Conservation (phyloP, 768 basidiomycete species). For the Xerocomellus chrysenteron region DNA sequence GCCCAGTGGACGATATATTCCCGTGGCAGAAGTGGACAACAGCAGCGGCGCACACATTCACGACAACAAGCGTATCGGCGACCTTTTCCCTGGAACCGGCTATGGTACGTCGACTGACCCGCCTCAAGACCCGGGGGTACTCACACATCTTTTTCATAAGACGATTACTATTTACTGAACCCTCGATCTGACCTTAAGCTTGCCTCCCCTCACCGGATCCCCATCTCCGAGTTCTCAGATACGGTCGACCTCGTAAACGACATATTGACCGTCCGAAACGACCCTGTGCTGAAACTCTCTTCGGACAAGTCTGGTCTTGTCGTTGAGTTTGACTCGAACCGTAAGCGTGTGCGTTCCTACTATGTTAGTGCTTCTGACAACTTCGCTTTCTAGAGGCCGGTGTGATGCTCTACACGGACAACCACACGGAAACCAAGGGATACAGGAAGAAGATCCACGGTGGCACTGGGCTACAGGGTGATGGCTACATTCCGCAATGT, state of each 20-base stretch:
- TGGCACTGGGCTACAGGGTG: conserved; percentile 58
- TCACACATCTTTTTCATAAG: conserved; percentile 32
- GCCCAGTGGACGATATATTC: conserved; percentile 51
- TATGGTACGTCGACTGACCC: conserved; percentile 46
- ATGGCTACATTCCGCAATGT: conserved; percentile 62
- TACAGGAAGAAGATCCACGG: conserved; percentile 75
- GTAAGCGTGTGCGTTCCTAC: conserved; percentile 39
- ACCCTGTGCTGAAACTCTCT: conserved; percentile 52
- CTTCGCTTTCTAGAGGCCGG: conserved; percentile 52
- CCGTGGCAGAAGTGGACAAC: conserved; percentile 42
- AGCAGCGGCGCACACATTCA: conserved; percentile 45
- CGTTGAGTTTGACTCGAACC: conserved; percentile 66
- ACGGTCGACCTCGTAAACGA: conserved; percentile 45
- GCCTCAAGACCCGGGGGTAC: background rate
- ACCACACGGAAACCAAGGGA: conserved; percentile 44
- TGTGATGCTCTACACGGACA: conserved; percentile 73
- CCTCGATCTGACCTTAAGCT: conserved; percentile 34
- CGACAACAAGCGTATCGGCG: conserved; percentile 50
- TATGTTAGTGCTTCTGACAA: background rate
- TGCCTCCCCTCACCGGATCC: conserved; percentile 48
- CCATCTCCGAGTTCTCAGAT: conserved; percentile 40
- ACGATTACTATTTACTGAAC: conserved; percentile 63
- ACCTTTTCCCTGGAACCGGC: conserved; percentile 53
- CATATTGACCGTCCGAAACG: conserved; percentile 28
- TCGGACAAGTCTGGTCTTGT: conserved; percentile 59